A percentile compares a stretch with the other conserved stretches of the same genome.
These are phyloP conservation scores for Pterocarpus macrocarpus DNA, from an alignment of 306 rosid species.

Conservation along the genomic window DNA sequence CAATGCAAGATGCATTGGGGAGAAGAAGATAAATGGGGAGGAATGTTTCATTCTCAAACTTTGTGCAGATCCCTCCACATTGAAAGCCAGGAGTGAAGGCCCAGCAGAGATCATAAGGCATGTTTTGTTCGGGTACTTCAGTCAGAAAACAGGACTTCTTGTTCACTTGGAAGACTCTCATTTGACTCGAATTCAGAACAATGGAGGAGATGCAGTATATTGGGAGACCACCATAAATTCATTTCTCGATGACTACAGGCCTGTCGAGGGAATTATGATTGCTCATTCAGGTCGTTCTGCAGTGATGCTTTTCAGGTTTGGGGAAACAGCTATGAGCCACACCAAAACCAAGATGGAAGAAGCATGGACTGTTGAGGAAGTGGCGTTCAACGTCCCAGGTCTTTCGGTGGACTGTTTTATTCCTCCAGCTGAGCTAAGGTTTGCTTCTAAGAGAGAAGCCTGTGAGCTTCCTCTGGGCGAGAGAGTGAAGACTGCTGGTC, in stretches of 20 bases:
- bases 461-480: conserved; percentile 65
- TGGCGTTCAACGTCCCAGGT: conserved; percentile 84
- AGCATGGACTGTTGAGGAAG: conserved; percentile 91
- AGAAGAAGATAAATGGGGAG: conserved; percentile 77
- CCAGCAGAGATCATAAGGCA: conserved; percentile 88
- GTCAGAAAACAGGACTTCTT: conserved; percentile 86
- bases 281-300: conserved; percentile 85
- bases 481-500: conserved; percentile 54
- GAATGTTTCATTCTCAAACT: conserved; percentile 89
- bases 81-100: conserved; percentile 87
- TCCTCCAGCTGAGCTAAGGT: conserved; percentile 84
- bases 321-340: conserved; percentile 88
- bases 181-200: conserved; percentile 86
- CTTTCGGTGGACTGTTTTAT: conserved; percentile 82
- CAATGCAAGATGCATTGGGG: conserved; percentile 81
- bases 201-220: conserved; percentile 84
- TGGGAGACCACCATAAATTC: conserved; percentile 91
- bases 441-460: conserved; percentile 76
- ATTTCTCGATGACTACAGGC: conserved; percentile 75
- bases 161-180: conserved; percentile 87
- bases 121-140: conserved; percentile 83
- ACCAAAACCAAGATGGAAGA: conserved; percentile 88
- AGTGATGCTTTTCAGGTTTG: conserved; percentile 83
- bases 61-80: conserved; percentile 71
- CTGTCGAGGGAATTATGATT: conserved; percentile 80